Evolutionary conservation across 2,329 filamentous ascomycete species (phyloP), one percentile per base, ranked within the genome.

Genomic region (Botrytis pseudocinerea): DNA sequence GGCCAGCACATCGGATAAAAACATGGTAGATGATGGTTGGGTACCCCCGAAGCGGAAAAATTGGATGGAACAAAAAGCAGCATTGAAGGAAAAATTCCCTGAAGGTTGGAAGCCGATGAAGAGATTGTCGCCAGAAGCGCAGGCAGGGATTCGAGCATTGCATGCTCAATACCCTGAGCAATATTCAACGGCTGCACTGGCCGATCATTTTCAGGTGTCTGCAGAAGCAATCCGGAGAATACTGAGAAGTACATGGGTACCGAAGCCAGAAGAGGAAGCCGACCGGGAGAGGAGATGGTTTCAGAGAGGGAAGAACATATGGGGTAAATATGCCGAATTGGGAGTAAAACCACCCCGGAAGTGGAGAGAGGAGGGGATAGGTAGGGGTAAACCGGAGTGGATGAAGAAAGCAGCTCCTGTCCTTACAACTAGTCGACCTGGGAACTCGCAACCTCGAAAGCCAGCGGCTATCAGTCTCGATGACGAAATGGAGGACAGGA

Each of bases 161-260:
- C 90, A 98, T 81, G 84, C 87, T 40, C 90, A 94, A 77, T 91
- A 94, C 75, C 94, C 95, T 0, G 87, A 92, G 3, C 86, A 87
- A 73, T 98, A 94, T 83, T 92, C 91, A 6, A 97, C 92, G 0
- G 82, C 87, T 25, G 87, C 89, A 48, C 89, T 98, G 22, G 89
- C 95, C 0, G 80, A 90, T 1, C 89, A 94, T 77, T 99, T 98
- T 82, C 87, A 94, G 81, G 86, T 98, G n/a, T 94, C 94, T 0
- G 86, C 93, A 3, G 96, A 99, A 81, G 93, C 91, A 0, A 93
- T 98, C 74, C 90, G 95, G 18, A 89, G 96, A 51, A 97, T 99
- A 70, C 84, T 99, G 75, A 93, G 89, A 84, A 89, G 88, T 81
- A 94, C 93, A 74, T 96, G 93, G 91, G 83, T 83, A 78, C 90